Conservation (phyloP, 352 stramenopile genomes). For the Peronosclerospora sorghi region DNA sequence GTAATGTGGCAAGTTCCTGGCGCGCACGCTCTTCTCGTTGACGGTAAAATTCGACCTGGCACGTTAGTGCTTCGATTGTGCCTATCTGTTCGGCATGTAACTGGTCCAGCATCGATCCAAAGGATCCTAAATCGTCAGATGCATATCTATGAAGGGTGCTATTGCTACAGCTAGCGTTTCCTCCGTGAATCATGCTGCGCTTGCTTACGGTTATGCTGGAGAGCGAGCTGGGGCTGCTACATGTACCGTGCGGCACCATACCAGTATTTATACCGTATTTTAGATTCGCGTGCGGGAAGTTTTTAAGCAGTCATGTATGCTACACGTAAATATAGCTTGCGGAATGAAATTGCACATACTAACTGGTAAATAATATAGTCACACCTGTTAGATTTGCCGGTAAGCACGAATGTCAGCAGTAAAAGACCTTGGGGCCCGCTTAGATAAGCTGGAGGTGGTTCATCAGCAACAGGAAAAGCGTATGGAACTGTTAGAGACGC, state of each 20-base stretch:
- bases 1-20: slow-evolving; percentile 52
- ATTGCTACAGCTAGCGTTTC: slow-evolving; percentile 11
- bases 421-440: slow-evolving; percentile 25
- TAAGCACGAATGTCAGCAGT: slow-evolving; percentile 9
- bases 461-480: slow-evolving; percentile 35
- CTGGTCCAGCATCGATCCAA: slow-evolving; percentile 53
- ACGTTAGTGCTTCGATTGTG: slow-evolving; percentile 69
- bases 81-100: slow-evolving; percentile 70
- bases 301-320: slow-evolving; percentile 19
- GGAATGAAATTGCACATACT: too few relatives aligned
- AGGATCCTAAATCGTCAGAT: slow-evolving; percentile 31
- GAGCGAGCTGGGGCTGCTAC: slow-evolving; percentile 19
- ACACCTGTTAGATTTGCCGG: not conserved
- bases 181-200: slow-evolving; percentile 9
- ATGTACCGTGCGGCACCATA: slow-evolving; percentile 17
- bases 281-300: not conserved
- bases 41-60: slow-evolving; percentile 71
- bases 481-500: slow-evolving; percentile 18
- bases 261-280: not conserved
- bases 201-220: slow-evolving; percentile 15
- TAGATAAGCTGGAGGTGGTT: slow-evolving; percentile 31
- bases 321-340: too few relatives aligned
- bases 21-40: slow-evolving; percentile 57
- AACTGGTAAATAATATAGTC: not conserved
- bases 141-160: slow-evolving; percentile 14